Percentiles rank a stretch among this genome's conserved stretches.
phyloP scores from a whole-genome alignment of 2,329 filamentous ascomycete species.

The Monilinia laxa region DNA sequence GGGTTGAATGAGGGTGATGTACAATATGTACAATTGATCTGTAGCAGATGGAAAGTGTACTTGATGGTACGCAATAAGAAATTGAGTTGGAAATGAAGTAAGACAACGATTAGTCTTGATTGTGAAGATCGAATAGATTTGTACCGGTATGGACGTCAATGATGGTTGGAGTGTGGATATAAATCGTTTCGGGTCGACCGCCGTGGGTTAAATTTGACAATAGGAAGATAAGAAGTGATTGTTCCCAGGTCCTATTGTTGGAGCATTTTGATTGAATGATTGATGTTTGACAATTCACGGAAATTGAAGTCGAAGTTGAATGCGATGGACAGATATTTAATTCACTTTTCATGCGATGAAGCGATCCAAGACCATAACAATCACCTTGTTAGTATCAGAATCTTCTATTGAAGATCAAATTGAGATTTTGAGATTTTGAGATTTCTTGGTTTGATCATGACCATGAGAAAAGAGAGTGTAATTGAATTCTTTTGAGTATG shows the following conservation, averaged over 20 bases:
- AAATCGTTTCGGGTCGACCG: not conserved
- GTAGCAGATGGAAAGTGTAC: not conserved
- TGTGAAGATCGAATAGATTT: not conserved
- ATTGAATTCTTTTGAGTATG: not conserved
- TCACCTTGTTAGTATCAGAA: not conserved
- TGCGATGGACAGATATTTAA: not conserved
- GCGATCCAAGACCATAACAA: not conserved
- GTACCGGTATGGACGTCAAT: not conserved
- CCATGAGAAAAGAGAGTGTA: not conserved
- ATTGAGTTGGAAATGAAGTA: not conserved
- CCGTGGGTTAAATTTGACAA: constrained; percentile 13
- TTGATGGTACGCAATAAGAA: not conserved
- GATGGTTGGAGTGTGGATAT: constrained; percentile 9
- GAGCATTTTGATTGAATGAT: not conserved
- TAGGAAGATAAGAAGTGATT: not conserved
- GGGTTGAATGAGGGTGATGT: constrained; percentile 18
- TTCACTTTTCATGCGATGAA: constrained; percentile 1
- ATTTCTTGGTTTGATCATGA: not conserved
- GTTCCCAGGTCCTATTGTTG: constrained; percentile 2
- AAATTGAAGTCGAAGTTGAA: not conserved
- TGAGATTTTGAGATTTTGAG: too few species aligned
- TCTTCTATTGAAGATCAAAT: constrained; percentile 9
- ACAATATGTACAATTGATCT: not conserved
- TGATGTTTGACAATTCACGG: too few species aligned
- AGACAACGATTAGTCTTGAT: constrained; percentile 10